These are phyloP conservation scores for Kalmusia sp. DNA, from an alignment of 2,329 filamentous ascomycete species.

Conservation along the genomic window DNA sequence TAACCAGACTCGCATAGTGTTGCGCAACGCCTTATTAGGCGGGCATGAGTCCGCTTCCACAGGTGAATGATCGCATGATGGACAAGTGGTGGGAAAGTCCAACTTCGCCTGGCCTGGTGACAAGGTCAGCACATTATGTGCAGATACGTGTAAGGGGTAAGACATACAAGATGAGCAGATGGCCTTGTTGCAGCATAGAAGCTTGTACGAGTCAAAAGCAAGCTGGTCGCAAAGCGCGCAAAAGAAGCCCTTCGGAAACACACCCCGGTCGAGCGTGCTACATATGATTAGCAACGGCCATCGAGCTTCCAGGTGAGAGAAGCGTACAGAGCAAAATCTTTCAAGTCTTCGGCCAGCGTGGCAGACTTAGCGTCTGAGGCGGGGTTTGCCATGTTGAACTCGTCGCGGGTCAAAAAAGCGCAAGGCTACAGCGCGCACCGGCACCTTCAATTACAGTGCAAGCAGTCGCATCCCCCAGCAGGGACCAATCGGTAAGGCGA, in stretches of 20 bases:
- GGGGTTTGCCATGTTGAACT: slow-evolving; percentile 37
- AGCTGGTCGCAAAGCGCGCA: slow-evolving; percentile 93
- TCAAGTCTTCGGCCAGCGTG: slow-evolving; percentile 42
- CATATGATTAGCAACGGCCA: slow-evolving; percentile 16
- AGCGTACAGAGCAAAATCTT: slow-evolving; percentile 39
- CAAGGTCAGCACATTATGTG: slow-evolving; percentile 9
- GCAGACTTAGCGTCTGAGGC: slow-evolving; percentile 38
- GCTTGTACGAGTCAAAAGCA: slow-evolving; percentile 86
- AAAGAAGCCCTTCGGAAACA: slow-evolving; percentile 94
- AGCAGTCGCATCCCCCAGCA: slow-evolving; percentile 26
- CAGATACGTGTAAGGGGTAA: neutral
- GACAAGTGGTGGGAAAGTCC: slow-evolving; percentile 81
- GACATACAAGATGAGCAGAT: slow-evolving; percentile 87
- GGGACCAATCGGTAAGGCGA: neutral
- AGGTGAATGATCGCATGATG: slow-evolving; percentile 91
- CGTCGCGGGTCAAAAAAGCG: slow-evolving; percentile 17
- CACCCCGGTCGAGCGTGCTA: slow-evolving; percentile 79
- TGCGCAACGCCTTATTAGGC: slow-evolving; percentile 87
- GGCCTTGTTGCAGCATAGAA: slow-evolving; percentile 93
- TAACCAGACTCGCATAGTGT: slow-evolving; percentile 89
- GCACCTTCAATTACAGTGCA: slow-evolving; percentile 18
- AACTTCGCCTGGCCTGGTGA: slow-evolving; percentile 37
- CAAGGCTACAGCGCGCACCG: slow-evolving; percentile 36
- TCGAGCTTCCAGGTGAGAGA: neutral
- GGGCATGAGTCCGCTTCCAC: slow-evolving; percentile 86